Base-by-base conservation (phyloP, 345 rosid species). In the Ceriops decandra region DNA sequence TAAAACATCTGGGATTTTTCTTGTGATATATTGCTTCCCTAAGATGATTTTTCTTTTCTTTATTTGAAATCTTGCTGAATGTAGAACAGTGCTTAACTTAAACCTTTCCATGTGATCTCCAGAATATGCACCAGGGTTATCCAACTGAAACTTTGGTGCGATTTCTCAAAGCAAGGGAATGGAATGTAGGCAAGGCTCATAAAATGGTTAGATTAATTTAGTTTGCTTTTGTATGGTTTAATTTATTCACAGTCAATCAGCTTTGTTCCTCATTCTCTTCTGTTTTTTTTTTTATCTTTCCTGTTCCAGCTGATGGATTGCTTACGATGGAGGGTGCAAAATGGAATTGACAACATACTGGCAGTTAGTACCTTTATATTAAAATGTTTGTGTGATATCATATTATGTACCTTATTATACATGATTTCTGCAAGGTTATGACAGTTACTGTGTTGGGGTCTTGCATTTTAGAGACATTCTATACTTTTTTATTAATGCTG, bases 101-200 rank as follows among this genome's bases (percentile, higher is more conserved):
- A 35, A 51, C 7, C 64, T 52, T 42, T 46, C 15, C 56, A 20
- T 61, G 31, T 22, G 46, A 36, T 57, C 49, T 71, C 21, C 69
- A 76, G 80, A 71, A 67, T 62, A 35, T 76, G 66, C 80, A 76
- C 52, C 80, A 76, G 69, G 80, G 76, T 46, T 68, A 32, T 71
- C 72, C 72, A 61, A 67, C 59, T 16, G 76, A 67, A 76, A 76
- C 80, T 36, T 71, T 71, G 62, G 67, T 52, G 32, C 75, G 75
- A 7, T 76, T 76, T 68, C 76, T 76, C 21, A 76, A 67, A 63
- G 80, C 80, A 67, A 56, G 80, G 67, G 80, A 76, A n/a, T 58
- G 76, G 69, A 71, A 76, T 71, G 68, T 71, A 35, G 33, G 65
- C 24, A 76, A 67, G 76, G 80, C 80, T 47, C 66, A 76, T 38